A percentile compares a stretch with the other conserved stretches of the same genome.
phyloP scores from a whole-genome alignment of 2,329 filamentous ascomycete species.

The Monosporascus sp. region DNA sequence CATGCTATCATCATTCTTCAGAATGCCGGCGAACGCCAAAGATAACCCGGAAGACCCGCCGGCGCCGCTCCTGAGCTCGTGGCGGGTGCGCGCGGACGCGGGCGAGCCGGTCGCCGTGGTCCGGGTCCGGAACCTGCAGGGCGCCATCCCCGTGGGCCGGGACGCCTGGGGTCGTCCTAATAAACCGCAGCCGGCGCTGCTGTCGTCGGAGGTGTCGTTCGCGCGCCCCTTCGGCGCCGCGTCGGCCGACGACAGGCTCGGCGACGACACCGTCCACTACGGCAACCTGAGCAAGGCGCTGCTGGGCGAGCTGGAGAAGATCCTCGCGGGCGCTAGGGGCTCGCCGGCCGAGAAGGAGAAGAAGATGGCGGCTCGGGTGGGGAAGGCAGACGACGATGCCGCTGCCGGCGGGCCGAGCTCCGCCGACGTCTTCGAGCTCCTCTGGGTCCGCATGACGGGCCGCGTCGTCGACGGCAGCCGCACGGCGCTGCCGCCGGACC shows the following conservation, averaged over 20 bases:
- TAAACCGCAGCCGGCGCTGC: conserved; percentile 55
- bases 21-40: conserved; percentile 11
- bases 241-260: conserved; percentile 54
- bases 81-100: conserved; percentile 32
- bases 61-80: conserved; percentile 30
- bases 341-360: background rate
- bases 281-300: conserved; percentile 64
- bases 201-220: conserved; percentile 58
- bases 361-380: conserved; percentile 16
- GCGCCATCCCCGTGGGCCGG: conserved; percentile 49
- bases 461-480: conserved; percentile 26
- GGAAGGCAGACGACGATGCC: conserved; percentile 29
- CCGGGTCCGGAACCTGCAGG: conserved; percentile 56
- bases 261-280: conserved; percentile 70
- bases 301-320: conserved; percentile 37
- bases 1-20: conserved; percentile 22
- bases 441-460: conserved; percentile 35
- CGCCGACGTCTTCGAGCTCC: conserved; percentile 29
- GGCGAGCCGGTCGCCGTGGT: conserved; percentile 49
- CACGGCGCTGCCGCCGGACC: conserved; percentile 23
- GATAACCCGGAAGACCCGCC: conserved; percentile 17
- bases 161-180: conserved; percentile 63
- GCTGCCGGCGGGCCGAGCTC: conserved; percentile 8
- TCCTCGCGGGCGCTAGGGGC: conserved; percentile 10
- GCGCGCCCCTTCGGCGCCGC: conserved; percentile 50